Base-by-base conservation (phyloP, 139 green algal genomes). In the Picochlorum sp. region DNA sequence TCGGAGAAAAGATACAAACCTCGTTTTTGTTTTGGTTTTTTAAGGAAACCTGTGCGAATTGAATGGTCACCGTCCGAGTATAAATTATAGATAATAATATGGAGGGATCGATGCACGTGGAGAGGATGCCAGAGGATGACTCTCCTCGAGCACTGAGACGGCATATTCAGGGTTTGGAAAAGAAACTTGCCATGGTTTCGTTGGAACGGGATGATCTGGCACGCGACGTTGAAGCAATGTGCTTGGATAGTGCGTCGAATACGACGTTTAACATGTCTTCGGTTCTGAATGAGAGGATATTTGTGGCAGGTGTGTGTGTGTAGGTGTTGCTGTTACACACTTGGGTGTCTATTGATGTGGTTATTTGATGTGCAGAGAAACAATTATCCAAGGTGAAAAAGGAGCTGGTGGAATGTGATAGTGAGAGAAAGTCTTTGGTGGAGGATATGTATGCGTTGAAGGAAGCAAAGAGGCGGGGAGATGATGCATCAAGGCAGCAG, bases 261-360 rank as follows among this genome's bases (percentile, higher is more conserved):
- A 66, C 60, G 37, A 59, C 60, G n/a, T 66, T 66, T 13, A 66
- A 31, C 31, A 49, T 31, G n/a, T 59, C 47, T 15, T 66, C 60
- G 9, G 60, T 66, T 18, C n/a, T 66, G 24, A 41, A 21, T 31
- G 60, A 66, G 31, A 28, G 60, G 15, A 66, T 66, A 59, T 66
- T 56, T 57, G 45, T 45, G 7, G 31, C 58, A 65, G 58, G 58
- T 59, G 15, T 28, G 44, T 64, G 6, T 9, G 11, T 54, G 47
- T 26, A 20, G 0, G 6, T 51, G 45, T 5, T 51, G 15, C 15
- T 20, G 6, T 26, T 10, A 13, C 47, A 54, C 16, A 10, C 16
- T 5, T 6, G 47, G 47, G n/a, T 54, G 16, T 54, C 47, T 54
- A 7, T 9, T 21, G 47, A 54, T 54, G 16, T 20, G n/a, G 11